phyloP scores from a whole-genome alignment of 2,329 filamentous ascomycete genomes.

The Pseudocercospora fijiensis region DNA sequence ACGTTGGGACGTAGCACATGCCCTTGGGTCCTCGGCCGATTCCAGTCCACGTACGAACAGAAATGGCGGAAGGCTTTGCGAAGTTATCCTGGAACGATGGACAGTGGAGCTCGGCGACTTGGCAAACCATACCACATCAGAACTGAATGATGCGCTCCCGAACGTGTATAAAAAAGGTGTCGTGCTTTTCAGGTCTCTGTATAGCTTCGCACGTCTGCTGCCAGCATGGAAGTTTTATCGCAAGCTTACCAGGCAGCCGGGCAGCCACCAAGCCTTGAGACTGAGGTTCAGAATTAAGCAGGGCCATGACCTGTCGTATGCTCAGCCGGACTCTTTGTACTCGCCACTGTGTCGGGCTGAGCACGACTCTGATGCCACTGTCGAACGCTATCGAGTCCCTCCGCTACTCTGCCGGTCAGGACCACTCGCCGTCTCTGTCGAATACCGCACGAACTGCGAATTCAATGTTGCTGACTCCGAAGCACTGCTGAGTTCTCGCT shows the following conservation, averaged over 20 bases:
- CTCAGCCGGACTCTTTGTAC: constrained; percentile 65
- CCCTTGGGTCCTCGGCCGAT: constrained; percentile 64
- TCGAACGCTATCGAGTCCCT: constrained; percentile 76
- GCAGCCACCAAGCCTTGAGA: constrained; percentile 62
- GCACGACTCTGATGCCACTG: constrained; percentile 51
- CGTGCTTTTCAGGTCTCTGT: constrained; percentile 87
- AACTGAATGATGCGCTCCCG: constrained; percentile 64
- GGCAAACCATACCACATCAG: constrained; percentile 54
- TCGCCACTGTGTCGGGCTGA: constrained; percentile 66
- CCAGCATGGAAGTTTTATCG: constrained; percentile 85
- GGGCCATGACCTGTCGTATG: constrained; percentile 53
- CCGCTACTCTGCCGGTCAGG: constrained; percentile 85
- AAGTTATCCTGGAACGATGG: constrained; percentile 90
- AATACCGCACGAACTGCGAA: constrained; percentile 83
- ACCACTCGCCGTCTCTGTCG: constrained; percentile 75
- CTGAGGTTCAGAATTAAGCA: constrained; percentile 76
- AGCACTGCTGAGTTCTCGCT: constrained; percentile 83
- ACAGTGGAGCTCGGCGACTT: constrained; percentile 73
- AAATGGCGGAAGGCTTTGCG: constrained; percentile 51
- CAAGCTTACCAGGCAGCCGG: constrained; percentile 67
- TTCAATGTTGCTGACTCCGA: constrained; percentile 92
- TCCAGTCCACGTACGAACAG: constrained; percentile 47
- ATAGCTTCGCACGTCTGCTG: constrained; percentile 75
- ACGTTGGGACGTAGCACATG: constrained; percentile 86
- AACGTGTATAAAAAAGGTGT: constrained; percentile 97